Base-by-base conservation (phyloP, 2,329 filamentous ascomycete species). In the Plenodomus lindquistii region DNA sequence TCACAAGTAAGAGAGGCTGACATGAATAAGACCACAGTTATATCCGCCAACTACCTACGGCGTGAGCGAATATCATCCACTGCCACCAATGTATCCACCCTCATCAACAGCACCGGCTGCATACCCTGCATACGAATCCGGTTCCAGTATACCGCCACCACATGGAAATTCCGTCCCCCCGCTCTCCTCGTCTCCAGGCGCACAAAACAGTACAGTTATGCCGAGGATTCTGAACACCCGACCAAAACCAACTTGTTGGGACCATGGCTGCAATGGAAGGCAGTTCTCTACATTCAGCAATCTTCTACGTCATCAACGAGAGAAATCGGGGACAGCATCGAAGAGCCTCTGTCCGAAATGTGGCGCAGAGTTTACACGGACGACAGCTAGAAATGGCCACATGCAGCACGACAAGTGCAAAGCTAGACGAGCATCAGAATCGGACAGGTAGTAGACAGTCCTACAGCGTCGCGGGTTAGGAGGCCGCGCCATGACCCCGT, bases 221-320 rank as follows among this genome's bases (percentile, higher is more conserved):
- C 70, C 65, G 15, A 81, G 88, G 50, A 84, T 91, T 15, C 80
- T 91, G 16, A 87, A 88, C 70, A 86, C 85, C 60, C 83, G 89
- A 57, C 91, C 91, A n/a, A 96, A 96, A 75, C 91, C 92, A 38
- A 91, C 96, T 70, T 97, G 93, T 73, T 97, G 90, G 89, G 93
- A 97, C 52, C 93, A 97, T 67, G 93, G 92, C 10, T 97, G 93
- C 78, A 96, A 97, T 65, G 93, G 93, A 17, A 86, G 92, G 22
- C 89, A 96, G 66, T 97, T 97, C 68, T 96, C 91, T 16, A 97
- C 93, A 3, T 97, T 97, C 70, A 96, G 91, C 81, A 97, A 97
- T 69, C 82, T 97, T 3, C 79, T 97, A 31, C 83, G 93, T 54
- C 93, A 97, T 71, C 92, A 97, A 73, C 84, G 93, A 37, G 93